Percentiles rank a stretch among this genome's conserved stretches.
phyloP scores from a whole-genome alignment of 106 monocot genomes.

The Allium fistulosum region DNA sequence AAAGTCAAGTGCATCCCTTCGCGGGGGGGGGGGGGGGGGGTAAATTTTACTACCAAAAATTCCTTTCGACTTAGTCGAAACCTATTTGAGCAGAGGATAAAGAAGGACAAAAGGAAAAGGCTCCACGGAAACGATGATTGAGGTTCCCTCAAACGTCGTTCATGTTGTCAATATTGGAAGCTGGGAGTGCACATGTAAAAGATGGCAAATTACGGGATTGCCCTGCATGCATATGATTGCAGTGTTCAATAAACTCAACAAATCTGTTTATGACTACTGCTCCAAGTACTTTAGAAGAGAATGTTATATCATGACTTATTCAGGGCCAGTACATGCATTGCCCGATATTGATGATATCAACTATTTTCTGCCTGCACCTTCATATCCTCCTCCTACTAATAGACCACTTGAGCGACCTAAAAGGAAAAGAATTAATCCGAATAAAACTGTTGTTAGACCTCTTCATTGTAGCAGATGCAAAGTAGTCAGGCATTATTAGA shows the following conservation, averaged over 20 bases:
- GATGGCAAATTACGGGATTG: conserved; percentile 84
- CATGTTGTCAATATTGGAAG: conserved; percentile 57
- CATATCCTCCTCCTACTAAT: conserved; percentile 36
- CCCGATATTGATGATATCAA: conserved; percentile 52
- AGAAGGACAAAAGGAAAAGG: conserved; percentile 55
- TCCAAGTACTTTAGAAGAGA: conserved; percentile 48
- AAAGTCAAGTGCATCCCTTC: too few relatives aligned
- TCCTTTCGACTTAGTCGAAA: too few relatives aligned
- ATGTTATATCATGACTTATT: conserved; percentile 47
- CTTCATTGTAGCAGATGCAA: conserved; percentile 82
- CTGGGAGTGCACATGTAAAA: conserved; percentile 75
- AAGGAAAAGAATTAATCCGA: conserved; percentile 49
- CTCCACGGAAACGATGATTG: conserved; percentile 81
- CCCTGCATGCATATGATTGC: conserved; percentile 76
- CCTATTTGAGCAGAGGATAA: too few relatives aligned
- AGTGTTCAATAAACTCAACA: conserved; percentile 38
- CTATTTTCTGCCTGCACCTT: conserved; percentile 31
- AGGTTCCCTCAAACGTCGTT: conserved; percentile 70
- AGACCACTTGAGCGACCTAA: conserved; percentile 59
- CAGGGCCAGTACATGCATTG: conserved; percentile 38
- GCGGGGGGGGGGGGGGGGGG: too few relatives aligned
- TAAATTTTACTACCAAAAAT: too few relatives aligned
- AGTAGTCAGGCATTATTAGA: conserved; percentile 67
- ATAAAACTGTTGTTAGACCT: conserved; percentile 36
- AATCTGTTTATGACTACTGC: conserved; percentile 62